These are phyloP conservation scores for Dioszegia hungarica DNA, from an alignment of 768 basidiomycete genomes.

Conservation along the genomic window DNA sequence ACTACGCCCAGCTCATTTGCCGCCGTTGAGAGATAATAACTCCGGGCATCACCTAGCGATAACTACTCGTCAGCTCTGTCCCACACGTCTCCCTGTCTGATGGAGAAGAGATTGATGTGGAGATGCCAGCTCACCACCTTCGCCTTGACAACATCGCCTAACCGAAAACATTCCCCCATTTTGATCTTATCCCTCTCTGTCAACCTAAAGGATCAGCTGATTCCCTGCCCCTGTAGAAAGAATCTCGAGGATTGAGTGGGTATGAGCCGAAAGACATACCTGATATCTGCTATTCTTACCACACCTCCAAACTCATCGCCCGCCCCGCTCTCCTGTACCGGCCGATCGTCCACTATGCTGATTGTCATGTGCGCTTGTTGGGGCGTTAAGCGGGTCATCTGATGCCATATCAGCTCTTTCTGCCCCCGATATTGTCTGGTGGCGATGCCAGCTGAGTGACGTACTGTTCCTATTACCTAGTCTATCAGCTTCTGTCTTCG, in stretches of 20 bases:
- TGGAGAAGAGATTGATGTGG: neutral
- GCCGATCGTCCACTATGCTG: slow-evolving; percentile 41
- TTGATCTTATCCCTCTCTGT: slow-evolving; percentile 45
- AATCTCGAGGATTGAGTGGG: too few relatives aligned
- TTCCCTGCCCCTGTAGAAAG: too few relatives aligned
- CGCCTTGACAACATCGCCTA: slow-evolving; percentile 49
- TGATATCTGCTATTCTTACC: slow-evolving; percentile 46
- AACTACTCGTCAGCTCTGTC: slow-evolving; percentile 27
- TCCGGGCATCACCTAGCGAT: slow-evolving; percentile 48
- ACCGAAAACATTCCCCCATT: slow-evolving; percentile 48
- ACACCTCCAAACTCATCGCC: slow-evolving; percentile 48
- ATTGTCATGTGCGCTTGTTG: slow-evolving; percentile 46
- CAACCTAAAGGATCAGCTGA: slow-evolving; percentile 18
- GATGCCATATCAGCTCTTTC: neutral
- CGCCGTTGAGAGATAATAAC: slow-evolving; percentile 50
- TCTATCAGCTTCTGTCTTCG: neutral
- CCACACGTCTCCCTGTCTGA: neutral
- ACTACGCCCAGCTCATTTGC: slow-evolving; percentile 49
- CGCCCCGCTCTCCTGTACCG: slow-evolving; percentile 36
- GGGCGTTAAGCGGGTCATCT: slow-evolving; percentile 47
- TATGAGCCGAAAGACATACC: slow-evolving; percentile 12
- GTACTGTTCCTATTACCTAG: slow-evolving; percentile 41
- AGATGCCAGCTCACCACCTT: slow-evolving; percentile 39
- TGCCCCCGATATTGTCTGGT: neutral
- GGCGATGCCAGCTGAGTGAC: slow-evolving; percentile 1